These are phyloP conservation scores for Phlyctochytrium arcticum DNA, from an alignment of 192 early-diverging fungal species.

Conservation along the genomic window DNA sequence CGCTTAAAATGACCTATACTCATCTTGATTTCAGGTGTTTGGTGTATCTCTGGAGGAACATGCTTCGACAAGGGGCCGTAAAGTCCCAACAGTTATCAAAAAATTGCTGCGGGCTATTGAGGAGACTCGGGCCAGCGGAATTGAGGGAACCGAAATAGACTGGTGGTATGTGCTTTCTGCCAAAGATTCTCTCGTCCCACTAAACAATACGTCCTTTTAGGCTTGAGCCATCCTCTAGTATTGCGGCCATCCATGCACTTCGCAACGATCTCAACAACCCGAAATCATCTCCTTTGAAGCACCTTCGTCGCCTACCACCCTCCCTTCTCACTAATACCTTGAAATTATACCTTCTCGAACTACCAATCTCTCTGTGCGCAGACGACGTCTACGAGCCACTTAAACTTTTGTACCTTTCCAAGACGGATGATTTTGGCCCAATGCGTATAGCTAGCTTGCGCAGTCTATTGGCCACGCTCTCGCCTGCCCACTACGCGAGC, in stretches of 20 bases:
- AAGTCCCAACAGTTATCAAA: constrained; percentile 28
- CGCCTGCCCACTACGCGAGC: constrained; percentile 25
- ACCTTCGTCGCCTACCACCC: constrained; percentile 13
- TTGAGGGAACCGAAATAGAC: constrained; percentile 17
- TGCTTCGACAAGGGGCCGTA: constrained; percentile 2
- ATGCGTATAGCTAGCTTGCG: constrained; percentile 28
- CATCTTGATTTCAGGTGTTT: constrained; percentile 19
- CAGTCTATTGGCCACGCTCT: constrained; percentile 31
- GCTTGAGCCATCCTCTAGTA: constrained; percentile 26
- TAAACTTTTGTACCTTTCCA: constrained; percentile 46
- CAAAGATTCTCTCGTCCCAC: neutral
- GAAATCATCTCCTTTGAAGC: neutral
- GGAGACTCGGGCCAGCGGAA: neutral
- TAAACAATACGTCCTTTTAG: neutral
- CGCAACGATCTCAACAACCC: constrained; percentile 23
- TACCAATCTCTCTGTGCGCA: constrained; percentile 24
- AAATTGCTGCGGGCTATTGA: constrained; percentile 15
- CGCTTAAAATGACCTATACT: neutral
- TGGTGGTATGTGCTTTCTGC: constrained; percentile 20
- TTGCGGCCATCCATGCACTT: constrained; percentile 20
- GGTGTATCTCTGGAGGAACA: constrained; percentile 33
- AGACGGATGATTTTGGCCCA: constrained; percentile 16
- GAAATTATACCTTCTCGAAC: constrained; percentile 35
- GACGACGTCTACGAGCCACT: constrained; percentile 45
- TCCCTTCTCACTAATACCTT: constrained; percentile 28